Percentiles rank a stretch among this genome's conserved stretches.
phyloP scores from a whole-genome alignment of 306 rosid genomes.

The Hylodesmum podocarpum region DNA sequence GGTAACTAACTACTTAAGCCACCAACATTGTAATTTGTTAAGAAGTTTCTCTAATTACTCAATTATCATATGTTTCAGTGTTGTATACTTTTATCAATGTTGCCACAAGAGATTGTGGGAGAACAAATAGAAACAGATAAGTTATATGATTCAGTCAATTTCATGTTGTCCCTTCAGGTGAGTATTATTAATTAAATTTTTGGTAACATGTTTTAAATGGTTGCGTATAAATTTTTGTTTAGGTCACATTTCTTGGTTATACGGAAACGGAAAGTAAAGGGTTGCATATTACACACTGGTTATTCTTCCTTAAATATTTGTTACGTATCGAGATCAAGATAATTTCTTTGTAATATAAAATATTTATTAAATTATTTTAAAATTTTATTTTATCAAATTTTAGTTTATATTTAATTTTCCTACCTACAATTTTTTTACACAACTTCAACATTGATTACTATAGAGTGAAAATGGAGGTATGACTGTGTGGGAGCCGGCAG shows the following conservation, averaged over 20 bases:
- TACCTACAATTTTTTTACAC: background rate
- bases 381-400: too few relatives aligned
- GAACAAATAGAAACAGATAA: slow-evolving; percentile 52
- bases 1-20: slow-evolving; percentile 24
- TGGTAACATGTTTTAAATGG: too few relatives aligned
- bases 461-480: slow-evolving; percentile 68
- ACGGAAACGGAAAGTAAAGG: too few relatives aligned
- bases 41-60: too few relatives aligned
- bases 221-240: too few relatives aligned
- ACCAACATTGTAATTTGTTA: too few relatives aligned
- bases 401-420: background rate
- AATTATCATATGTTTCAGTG: slow-evolving; percentile 31
- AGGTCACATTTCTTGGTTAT: too few relatives aligned
- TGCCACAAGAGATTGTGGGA: slow-evolving; percentile 56
- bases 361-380: too few relatives aligned
- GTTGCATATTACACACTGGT: too few relatives aligned
- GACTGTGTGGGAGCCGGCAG: slow-evolving; percentile 61
- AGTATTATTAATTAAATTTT: background rate
- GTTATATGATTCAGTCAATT: slow-evolving; percentile 54
- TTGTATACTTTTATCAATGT: slow-evolving; percentile 47
- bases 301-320: too few relatives aligned
- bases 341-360: too few relatives aligned
- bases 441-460: background rate
- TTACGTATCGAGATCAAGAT: too few relatives aligned
- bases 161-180: slow-evolving; percentile 57